Conservation (phyloP, 257 asterid species). For the Solanum okadae region DNA sequence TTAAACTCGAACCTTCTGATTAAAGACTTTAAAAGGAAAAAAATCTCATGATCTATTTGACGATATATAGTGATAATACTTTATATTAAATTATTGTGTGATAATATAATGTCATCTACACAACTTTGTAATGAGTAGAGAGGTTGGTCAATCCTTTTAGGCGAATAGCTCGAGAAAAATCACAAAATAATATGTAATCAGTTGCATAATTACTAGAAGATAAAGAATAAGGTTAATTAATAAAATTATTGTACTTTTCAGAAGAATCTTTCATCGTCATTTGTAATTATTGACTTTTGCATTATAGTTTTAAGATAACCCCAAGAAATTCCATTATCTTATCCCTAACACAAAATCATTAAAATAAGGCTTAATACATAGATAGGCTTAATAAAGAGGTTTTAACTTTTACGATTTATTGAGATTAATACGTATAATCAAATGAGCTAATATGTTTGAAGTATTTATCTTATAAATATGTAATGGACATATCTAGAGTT, state of each 20-base stretch:
- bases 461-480: not conserved
- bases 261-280: slow-evolving; percentile 19
- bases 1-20: not conserved
- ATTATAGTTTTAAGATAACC: not conserved
- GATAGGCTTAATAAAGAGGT: not conserved
- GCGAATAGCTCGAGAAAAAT: slow-evolving; percentile 42
- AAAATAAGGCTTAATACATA: not conserved
- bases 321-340: not conserved
- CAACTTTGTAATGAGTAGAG: slow-evolving; percentile 4
- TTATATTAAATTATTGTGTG: not conserved
- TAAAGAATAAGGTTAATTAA: not conserved
- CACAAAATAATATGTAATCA: slow-evolving; percentile 6
- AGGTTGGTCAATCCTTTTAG: slow-evolving; percentile 23
- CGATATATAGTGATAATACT: not conserved
- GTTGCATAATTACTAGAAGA: not conserved
- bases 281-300: slow-evolving; percentile 4
- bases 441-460: not conserved
- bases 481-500: not conserved
- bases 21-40: not conserved
- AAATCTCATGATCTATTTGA: not conserved
- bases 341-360: not conserved
- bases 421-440: not conserved
- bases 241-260: not conserved
- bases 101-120: not conserved
- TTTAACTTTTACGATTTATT: not conserved